Evolutionary conservation across 495 filamentous ascomycete species (phyloP), one percentile per base, ranked within the genome.

Genomic region (Aspergillus steynii): DNA sequence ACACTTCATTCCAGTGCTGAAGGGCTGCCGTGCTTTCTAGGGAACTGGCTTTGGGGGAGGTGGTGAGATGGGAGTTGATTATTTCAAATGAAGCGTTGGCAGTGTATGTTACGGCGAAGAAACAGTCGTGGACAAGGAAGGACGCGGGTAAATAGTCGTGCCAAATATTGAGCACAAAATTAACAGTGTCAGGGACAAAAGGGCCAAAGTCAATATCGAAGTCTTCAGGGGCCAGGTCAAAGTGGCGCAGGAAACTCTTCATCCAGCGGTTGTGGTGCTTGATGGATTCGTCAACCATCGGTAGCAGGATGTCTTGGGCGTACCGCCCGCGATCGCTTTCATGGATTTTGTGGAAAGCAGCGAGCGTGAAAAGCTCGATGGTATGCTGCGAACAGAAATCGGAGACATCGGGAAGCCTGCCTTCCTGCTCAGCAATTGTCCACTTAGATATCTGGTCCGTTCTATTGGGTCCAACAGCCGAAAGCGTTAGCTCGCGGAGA

Each of bases 111-210:
- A 53, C 28, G 31, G 15, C 27, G 14, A 29, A 32, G 34, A 20
- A 20, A 1, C 51, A 20, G 20, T 55, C 31, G 10, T 29, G 4
- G 25, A 0, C 12, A 3, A 54, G 50, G 25, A 60, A 60, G 4
- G 50, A 29, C 8, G 14, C 26, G 15, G 58, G 58, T 8, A 60
- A 50, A 48, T 60, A 49, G 7, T n/a, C 37, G n/a, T n/a, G 12
- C 58, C 58, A 60, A 7, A n/a, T 14, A 6, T 20, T 20, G 9
- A 48, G 29, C 8, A 54, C n/a, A 7, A 51, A 28, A 31, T 48
- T 26, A 5, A 48, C 7, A 9, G 42, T 3, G 27, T 48, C n/a
- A 25, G 25, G 50, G 26, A 46, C 50, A 25, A 50, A 60, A 9
- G 58, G 32, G 7, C 58, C 58, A n/a, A 53, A 60, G 0, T 51